phyloP scores from a whole-genome alignment of 73 alveolate species.

The Tetrahymena thermophila region DNA sequence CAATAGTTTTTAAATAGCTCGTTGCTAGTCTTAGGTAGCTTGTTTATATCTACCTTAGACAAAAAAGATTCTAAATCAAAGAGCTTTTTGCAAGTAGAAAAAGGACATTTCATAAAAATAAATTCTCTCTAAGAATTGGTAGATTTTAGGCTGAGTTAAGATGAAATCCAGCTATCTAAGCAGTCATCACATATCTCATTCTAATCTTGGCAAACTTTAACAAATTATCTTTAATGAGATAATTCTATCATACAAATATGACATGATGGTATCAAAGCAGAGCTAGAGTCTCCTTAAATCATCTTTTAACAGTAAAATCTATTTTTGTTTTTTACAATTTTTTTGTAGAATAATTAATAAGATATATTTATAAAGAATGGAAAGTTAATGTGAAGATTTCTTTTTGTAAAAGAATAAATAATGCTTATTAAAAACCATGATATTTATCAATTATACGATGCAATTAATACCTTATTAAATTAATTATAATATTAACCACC shows the following conservation, averaged over 20 bases:
- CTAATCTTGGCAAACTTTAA: not conserved
- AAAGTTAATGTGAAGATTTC: not conserved
- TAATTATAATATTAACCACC: not conserved
- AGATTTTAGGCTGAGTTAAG: not conserved
- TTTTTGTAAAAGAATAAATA: not conserved
- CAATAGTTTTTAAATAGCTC: not conserved
- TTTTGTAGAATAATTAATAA: not conserved
- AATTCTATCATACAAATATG: not conserved
- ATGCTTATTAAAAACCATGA: not conserved
- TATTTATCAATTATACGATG: too few species aligned
- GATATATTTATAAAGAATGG: not conserved
- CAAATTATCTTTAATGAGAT: not conserved
- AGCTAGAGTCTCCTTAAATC: not conserved
- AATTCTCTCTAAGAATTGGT: not conserved
- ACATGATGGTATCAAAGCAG: not conserved
- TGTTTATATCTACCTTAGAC: not conserved
- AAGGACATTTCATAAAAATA: not conserved
- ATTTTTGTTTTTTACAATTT: not conserved
- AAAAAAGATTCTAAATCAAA: not conserved
- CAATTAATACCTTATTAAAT: not conserved
- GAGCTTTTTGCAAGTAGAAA: not conserved
- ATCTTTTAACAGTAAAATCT: not conserved
- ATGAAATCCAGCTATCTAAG: not conserved
- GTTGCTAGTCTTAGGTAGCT: not conserved
- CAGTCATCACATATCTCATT: not conserved